phyloP scores from a whole-genome alignment of 768 basidiomycete species.

The Udeniomyces megalosporus region DNA sequence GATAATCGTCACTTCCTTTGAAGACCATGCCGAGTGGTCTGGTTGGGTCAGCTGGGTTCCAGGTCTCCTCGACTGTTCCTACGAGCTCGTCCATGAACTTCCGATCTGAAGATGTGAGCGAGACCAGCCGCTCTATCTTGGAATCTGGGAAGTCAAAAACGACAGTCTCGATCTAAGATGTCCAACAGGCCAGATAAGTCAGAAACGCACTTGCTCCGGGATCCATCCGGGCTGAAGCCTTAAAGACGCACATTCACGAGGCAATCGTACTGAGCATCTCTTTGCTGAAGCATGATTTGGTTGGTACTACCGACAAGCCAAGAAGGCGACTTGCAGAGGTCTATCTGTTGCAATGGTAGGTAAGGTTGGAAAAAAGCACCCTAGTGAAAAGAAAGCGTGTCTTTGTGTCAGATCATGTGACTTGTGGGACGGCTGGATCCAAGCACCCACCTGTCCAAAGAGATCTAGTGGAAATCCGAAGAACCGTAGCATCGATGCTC shows the following conservation, averaged over 20 bases:
- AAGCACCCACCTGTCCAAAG: constrained; percentile 57
- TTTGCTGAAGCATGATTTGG: constrained; percentile 81
- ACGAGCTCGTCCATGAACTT: constrained; percentile 74
- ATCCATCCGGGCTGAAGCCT: too few relatives aligned
- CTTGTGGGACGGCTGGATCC: not conserved
- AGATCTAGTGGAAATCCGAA: constrained; percentile 74
- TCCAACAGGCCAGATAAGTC: not conserved
- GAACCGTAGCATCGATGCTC: constrained; percentile 76
- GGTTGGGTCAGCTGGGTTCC: constrained; percentile 49
- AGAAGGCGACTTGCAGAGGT: constrained; percentile 61
- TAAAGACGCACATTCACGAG: constrained; percentile 55
- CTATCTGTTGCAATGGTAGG: constrained; percentile 83
- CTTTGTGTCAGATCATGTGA: not conserved
- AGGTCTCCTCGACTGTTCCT: constrained; percentile 37
- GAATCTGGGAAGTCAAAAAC: constrained; percentile 73
- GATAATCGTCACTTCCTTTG: constrained; percentile 89
- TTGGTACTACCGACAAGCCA: constrained; percentile 83
- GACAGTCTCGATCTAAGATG: constrained; percentile 60
- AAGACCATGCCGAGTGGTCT: constrained; percentile 54
- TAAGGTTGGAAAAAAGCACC: constrained; percentile 91
- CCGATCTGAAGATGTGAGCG: constrained; percentile 66
- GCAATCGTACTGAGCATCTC: constrained; percentile 46
- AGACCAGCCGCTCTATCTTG: constrained; percentile 56
- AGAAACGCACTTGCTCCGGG: not conserved
- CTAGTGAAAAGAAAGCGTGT: not conserved